Percentiles rank a stretch among this genome's conserved stretches.
Conservation (phyloP, 148 eudicot genomes). For the Dysphania ambrosioides region DNA sequence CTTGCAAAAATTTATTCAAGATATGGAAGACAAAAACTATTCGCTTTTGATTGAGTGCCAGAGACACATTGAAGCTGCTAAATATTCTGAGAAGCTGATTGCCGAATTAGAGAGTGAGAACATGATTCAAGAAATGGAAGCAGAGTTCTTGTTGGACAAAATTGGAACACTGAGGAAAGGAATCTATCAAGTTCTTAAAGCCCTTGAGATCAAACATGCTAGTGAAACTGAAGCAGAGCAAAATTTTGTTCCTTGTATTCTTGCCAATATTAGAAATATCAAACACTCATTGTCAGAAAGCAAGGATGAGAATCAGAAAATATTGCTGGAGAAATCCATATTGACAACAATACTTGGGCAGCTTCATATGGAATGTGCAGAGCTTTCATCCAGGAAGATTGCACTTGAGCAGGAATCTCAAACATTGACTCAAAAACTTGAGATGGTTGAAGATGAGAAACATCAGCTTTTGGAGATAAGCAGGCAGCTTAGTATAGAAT, state of each 20-base stretch:
- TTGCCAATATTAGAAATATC: conserved; percentile 43
- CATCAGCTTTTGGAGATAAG: conserved; percentile 43
- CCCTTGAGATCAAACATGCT: conserved; percentile 44
- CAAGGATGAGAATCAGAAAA: conserved; percentile 60
- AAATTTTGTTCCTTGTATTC: conserved; percentile 42
- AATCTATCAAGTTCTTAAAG: conserved; percentile 54
- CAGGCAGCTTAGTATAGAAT: conserved; percentile 41
- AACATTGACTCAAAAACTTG: conserved; percentile 38
- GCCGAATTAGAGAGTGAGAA: conserved; percentile 85
- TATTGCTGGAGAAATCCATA: conserved; percentile 64
- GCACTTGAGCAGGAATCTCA: conserved; percentile 45
- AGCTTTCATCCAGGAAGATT: conserved; percentile 44
- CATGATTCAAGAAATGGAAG: conserved; percentile 84
- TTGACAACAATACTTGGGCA: conserved; percentile 56
- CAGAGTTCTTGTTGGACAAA: conserved; percentile 67
- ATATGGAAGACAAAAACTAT: conserved; percentile 82
- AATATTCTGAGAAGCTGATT: conserved; percentile 66
- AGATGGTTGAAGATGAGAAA: conserved; percentile 49
- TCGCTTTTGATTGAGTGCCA: conserved; percentile 63
- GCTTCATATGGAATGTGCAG: conserved; percentile 48
- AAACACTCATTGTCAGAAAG: conserved; percentile 42
- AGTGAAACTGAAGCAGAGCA: conserved; percentile 47
- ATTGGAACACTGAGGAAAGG: conserved; percentile 67
- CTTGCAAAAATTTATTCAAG: conserved; percentile 78
- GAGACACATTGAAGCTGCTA: conserved; percentile 68